Evolutionary conservation across 352 stramenopile species (phyloP).

Genomic region (Globisporangium nodosum): DNA sequence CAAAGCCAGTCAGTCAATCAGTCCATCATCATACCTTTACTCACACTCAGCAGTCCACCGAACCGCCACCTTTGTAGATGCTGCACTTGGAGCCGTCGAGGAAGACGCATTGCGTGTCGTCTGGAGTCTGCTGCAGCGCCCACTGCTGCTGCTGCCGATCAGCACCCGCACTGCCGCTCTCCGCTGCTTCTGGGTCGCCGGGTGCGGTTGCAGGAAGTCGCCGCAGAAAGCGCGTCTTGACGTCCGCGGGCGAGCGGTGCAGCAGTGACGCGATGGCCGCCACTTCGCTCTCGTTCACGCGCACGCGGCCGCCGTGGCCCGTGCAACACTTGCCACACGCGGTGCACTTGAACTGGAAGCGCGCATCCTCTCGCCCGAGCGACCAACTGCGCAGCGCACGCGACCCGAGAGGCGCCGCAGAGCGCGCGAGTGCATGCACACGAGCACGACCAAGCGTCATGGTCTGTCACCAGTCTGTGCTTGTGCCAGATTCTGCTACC

Average conservation of each 20-base stretch:
- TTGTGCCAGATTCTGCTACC: no score
- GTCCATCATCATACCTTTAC: neutral
- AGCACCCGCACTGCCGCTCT: neutral
- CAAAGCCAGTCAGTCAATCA: neutral
- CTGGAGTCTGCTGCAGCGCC: conserved; percentile 36
- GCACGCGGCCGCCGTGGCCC: conserved; percentile 53
- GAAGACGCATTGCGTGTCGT: conserved; percentile 65
- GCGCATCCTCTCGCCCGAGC: conserved; percentile 21
- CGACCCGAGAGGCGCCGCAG: neutral
- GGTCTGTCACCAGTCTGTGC: no score
- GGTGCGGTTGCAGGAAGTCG: neutral
- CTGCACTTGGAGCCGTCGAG: conserved; percentile 59
- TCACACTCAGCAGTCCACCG: no score
- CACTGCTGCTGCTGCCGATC: conserved; percentile 22
- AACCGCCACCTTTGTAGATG: conserved; percentile 44
- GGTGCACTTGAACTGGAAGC: conserved; percentile 64
- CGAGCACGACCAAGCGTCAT: no score
- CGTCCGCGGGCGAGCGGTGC: conserved; percentile 21
- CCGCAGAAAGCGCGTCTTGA: conserved; percentile 34
- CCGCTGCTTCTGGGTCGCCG: neutral
- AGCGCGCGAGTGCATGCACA: neutral
- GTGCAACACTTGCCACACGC: conserved; percentile 79
- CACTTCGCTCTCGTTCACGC: conserved; percentile 59
- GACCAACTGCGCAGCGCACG: conserved; percentile 31
- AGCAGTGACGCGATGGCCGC: conserved; percentile 33